phyloP scores from a whole-genome alignment of 768 basidiomycete genomes.

The Lactarius pseudohatsudake region DNA sequence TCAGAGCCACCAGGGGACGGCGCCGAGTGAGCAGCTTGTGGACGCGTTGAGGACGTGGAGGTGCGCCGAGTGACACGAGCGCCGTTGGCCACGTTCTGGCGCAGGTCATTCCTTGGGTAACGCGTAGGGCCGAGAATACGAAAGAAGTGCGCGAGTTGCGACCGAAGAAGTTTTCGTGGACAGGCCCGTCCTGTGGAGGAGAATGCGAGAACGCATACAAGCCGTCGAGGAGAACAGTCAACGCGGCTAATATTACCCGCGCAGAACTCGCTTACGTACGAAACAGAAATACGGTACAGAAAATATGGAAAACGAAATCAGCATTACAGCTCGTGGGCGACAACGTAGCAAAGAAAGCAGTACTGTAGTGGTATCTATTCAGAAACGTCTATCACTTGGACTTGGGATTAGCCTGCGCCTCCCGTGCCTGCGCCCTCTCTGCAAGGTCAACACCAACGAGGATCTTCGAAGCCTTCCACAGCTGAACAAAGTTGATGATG shows the following conservation, averaged over 20 bases:
- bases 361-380: constrained; percentile 16
- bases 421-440: constrained; percentile 69
- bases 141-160: constrained; percentile 34
- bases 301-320: background rate
- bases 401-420: constrained; percentile 41
- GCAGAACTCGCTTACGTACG: background rate
- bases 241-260: background rate
- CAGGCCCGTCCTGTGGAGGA: constrained; percentile 39
- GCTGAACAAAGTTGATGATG: constrained; percentile 90
- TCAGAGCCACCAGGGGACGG: constrained; percentile 20
- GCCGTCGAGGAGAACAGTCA: background rate
- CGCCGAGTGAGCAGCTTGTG: constrained; percentile 21
- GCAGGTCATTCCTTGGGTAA: constrained; percentile 37
- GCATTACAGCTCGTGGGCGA: constrained; percentile 14
- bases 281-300: too few relatives aligned
- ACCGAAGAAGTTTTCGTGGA: constrained; percentile 34
- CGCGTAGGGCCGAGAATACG: constrained; percentile 34
- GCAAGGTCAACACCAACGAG: constrained; percentile 91
- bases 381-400: constrained; percentile 22
- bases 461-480: constrained; percentile 97
- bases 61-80: constrained; percentile 33
- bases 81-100: constrained; percentile 25
- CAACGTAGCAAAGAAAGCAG: constrained; percentile 15
- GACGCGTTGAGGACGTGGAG: constrained; percentile 38
- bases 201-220: constrained; percentile 41